Base-by-base conservation (phyloP, 1,284 basidiomycete species). In the Rhodotorula sp. region DNA sequence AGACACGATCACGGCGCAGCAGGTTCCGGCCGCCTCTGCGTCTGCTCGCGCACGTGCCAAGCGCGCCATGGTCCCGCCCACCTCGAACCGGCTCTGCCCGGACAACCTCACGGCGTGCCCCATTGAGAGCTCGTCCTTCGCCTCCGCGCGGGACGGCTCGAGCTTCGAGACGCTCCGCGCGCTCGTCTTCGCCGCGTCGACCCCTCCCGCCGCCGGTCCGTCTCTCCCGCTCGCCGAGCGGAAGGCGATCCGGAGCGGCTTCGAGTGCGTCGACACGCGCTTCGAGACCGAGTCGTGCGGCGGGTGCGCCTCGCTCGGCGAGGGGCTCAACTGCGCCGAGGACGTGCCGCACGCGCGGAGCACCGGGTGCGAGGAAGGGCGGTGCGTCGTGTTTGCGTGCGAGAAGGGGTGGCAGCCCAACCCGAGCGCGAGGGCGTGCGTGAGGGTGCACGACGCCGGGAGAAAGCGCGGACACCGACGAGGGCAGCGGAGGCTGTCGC, bases 1-100 rank as follows among this genome's bases (percentile, higher is more conserved):
- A 2, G 34, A 34, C 27, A 17, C 9, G 17, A 53, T 48, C 45
- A 10, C 44, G 14, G 48, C 42, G 12, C 41, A 21, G 10, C 52
- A 16, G 41, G n/a, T 58, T 34, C 42, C n/a, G 27, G 78, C 34
- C 34, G 34, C 81, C 49, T 83, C 68, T 80, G 75, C 42, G 73
- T 66, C 70, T 2, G 53, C 65, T 4, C 55, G 67, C 80, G 81
- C 19, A 80, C 82, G 78, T 82, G 63, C 45, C 27, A 46, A 34
- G n/a, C 44, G n/a, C 16, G 25, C 45, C 52, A 55, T 55, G 27
- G 10, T 21, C n/a, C 17, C n/a, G 46, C 41, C 63, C 48, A n/a
- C 48, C 4, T 55, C 46, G 7, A 23, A 27, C 27, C 34, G 9
- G 49, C 61, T 68, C 34, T 68, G 66, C 61, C 66, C 66, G 4